Base-by-base conservation (phyloP, 352 stramenopile genomes). In the Phytophthora syringae region DNA sequence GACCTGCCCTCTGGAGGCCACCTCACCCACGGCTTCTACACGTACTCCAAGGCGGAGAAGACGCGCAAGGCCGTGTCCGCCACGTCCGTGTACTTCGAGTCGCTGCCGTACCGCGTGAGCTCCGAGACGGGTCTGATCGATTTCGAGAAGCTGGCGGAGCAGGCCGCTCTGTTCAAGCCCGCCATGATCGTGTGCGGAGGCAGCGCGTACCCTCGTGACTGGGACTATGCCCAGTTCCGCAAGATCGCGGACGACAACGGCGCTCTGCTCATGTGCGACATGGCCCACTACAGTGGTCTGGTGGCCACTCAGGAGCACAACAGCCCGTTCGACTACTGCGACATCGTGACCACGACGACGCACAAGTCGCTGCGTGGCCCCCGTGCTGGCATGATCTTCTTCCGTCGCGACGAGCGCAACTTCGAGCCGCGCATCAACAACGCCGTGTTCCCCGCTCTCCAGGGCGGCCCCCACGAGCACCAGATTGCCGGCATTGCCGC, bases 41-140 rank as follows among this genome's bases (percentile, higher is more conserved):
- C 96, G 52, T 96, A 97, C 82, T 96, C 88, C 28, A 99, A 99
- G 87, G 97, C 97, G 47, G 95, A 98, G 70, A 97, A 97, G 57
- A 98, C 89, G 34, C 83, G 95, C 47, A 99, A 99, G 88, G 96
- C 95, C 52, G 97, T 99, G 63, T 99, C 95, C 5, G 98, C 97
- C n/a, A 99, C 98, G 10, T 99, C 94, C n/a, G 97, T 99, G 7
- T 99, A 99, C 89, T 99, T 99, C 72, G 97, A 99, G 83, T 98
- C 86, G 43, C 86, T 99, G 62, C 97, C 97, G 15, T 99, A 99
- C 89, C 89, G 91, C 28, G 96, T 99, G 44, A 82, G 89, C 78
- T 82, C 92, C 12, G 81, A 98, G 63, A 99, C 96, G 12, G 98
- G 98, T 42, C 81, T 98, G 21, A 98, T 99, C 53, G 97, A 99